Conservation (phyloP, 2,329 filamentous ascomycete species). For the Paecilomyces niveus region DNA sequence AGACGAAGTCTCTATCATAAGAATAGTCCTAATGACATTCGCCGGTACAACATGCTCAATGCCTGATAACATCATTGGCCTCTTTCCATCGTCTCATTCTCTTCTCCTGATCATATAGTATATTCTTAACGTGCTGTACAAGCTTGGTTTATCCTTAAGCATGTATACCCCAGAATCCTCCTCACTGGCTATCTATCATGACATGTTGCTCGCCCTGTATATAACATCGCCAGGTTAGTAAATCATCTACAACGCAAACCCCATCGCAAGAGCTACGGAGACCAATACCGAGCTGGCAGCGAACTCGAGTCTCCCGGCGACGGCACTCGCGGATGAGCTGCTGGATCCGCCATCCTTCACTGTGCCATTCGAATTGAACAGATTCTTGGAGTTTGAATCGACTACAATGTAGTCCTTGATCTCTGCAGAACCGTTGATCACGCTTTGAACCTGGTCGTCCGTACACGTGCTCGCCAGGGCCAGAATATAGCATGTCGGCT, state of each 20-base stretch:
- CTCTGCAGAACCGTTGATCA: slow-evolving; percentile 39
- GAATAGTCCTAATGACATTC: too few relatives aligned
- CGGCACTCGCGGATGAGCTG: neutral
- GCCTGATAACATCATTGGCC: too few relatives aligned
- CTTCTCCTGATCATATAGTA: neutral
- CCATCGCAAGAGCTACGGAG: neutral
- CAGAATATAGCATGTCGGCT: slow-evolving; percentile 41
- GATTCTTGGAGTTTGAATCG: slow-evolving; percentile 12
- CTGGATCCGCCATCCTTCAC: neutral
- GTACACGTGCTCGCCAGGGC: slow-evolving; percentile 34
- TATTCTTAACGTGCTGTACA: neutral
- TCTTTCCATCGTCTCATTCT: too few relatives aligned
- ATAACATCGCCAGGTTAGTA: neutral
- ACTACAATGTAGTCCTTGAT: slow-evolving; percentile 43
- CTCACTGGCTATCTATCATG: neutral
- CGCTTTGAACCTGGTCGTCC: slow-evolving; percentile 30
- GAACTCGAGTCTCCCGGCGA: neutral
- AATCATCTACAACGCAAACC: neutral
- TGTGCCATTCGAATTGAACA: neutral
- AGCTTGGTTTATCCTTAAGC: neutral
- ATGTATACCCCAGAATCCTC: neutral
- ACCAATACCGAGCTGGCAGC: neutral
- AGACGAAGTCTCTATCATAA: too few relatives aligned
- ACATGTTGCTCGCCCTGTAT: neutral
- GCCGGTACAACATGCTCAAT: too few relatives aligned